phyloP scores from a whole-genome alignment of 768 basidiomycete species.

The Candolleomyces efflorescens region DNA sequence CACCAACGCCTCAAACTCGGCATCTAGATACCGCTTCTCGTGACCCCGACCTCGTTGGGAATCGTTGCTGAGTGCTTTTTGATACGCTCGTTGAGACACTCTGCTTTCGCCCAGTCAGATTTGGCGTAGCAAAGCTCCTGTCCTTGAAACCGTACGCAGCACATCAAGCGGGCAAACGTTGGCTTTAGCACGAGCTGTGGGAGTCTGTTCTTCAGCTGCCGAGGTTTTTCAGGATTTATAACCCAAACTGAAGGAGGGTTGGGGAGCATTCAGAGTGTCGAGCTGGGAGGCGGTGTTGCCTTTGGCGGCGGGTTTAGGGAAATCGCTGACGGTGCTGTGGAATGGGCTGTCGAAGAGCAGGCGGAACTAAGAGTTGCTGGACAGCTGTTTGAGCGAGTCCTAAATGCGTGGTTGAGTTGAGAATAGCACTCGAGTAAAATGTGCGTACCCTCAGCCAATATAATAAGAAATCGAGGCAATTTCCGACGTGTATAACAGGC shows the following conservation, averaged over 20 bases:
- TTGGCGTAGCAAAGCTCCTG: constrained; percentile 23
- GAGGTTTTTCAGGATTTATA: background rate
- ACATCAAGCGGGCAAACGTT: constrained; percentile 39
- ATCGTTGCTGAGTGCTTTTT: constrained; percentile 36
- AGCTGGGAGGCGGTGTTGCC: background rate
- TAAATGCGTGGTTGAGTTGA: constrained; percentile 17
- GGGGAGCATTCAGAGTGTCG: background rate
- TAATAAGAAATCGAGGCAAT: constrained; percentile 57
- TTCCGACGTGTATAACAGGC: constrained; percentile 60
- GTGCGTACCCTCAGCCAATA: constrained; percentile 55
- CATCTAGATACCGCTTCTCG: constrained; percentile 23
- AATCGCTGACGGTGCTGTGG: background rate
- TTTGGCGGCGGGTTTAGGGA: constrained; percentile 4
- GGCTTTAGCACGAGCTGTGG: background rate
- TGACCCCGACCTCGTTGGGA: constrained; percentile 26
- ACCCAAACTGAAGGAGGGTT: background rate
- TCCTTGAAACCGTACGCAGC: constrained; percentile 54
- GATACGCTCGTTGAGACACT: constrained; percentile 29
- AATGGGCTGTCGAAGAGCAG: constrained; percentile 17
- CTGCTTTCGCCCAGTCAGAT: constrained; percentile 7
- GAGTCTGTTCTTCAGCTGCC: background rate
- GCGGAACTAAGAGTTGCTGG: constrained; percentile 31
- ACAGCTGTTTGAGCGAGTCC: constrained; percentile 57
- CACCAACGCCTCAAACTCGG: constrained; percentile 58
- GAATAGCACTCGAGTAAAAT: background rate